These are phyloP conservation scores for Botrytis porri DNA, from an alignment of 2,329 filamentous ascomycete species.

Conservation along the genomic window DNA sequence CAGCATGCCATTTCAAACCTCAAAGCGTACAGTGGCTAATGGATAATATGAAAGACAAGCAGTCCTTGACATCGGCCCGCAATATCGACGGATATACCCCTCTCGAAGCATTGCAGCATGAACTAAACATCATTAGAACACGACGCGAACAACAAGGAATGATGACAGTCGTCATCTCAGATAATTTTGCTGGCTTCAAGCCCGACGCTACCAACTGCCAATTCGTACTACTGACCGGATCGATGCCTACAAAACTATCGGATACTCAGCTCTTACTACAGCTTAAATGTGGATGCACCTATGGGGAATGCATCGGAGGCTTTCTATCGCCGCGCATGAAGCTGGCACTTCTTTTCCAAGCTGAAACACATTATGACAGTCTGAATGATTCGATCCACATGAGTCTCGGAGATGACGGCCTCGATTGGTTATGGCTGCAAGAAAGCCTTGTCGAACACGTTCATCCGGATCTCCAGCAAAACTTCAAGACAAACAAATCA, in stretches of 20 bases:
- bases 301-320: conserved; percentile 40
- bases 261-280: conserved; percentile 21
- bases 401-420: not conserved
- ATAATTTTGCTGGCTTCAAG: conserved; percentile 38
- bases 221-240: conserved; percentile 29
- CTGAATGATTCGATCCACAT: not conserved
- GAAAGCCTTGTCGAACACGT: not conserved
- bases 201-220: conserved; percentile 35
- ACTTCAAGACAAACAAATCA: not conserved
- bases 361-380: conserved; percentile 28
- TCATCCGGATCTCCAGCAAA: not conserved
- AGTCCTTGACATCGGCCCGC: conserved; percentile 27
- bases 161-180: conserved; percentile 29
- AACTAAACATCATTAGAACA: conserved; percentile 24
- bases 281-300: conserved; percentile 41
- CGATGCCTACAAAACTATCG: not conserved
- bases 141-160: conserved; percentile 31
- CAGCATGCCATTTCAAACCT: conserved; percentile 22
- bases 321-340: conserved; percentile 42
- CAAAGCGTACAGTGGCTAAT: conserved; percentile 35
- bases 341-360: conserved; percentile 35
- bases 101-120: conserved; percentile 36
- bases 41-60: conserved; percentile 25
- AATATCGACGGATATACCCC: conserved; percentile 40
- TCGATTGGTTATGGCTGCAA: not conserved